These are phyloP conservation scores for Aspergillus awamori DNA, from an alignment of 2,329 filamentous ascomycete genomes.

Conservation along the genomic window DNA sequence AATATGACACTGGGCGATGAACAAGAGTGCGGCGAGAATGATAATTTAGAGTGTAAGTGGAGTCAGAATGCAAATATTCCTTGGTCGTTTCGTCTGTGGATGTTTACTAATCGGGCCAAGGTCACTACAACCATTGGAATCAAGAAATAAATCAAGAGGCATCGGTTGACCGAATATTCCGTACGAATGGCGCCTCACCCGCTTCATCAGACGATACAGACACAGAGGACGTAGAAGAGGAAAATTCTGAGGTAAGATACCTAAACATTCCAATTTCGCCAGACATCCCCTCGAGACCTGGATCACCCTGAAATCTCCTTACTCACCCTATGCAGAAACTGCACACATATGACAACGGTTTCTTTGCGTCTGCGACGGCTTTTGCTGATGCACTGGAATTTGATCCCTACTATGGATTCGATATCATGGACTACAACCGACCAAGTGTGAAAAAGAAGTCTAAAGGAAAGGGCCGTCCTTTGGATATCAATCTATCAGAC, in stretches of 20 bases:
- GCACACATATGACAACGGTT: slow-evolving; percentile 6
- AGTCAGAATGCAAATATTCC: too few species aligned
- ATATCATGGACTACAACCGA: slow-evolving; percentile 81
- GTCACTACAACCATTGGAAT: background rate
- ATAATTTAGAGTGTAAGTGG: too few species aligned
- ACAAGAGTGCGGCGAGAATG: too few species aligned
- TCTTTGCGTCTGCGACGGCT: slow-evolving; percentile 58
- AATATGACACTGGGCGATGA: too few species aligned
- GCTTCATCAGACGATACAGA: background rate
- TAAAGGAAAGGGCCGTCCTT: slow-evolving; percentile 62
- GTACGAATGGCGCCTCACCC: background rate
- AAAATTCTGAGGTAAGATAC: background rate
- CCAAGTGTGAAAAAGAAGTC: slow-evolving; percentile 67
- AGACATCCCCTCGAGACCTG: background rate
- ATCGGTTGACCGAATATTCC: background rate
- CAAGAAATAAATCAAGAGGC: background rate
- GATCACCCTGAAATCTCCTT: too few species aligned
- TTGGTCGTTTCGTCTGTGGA: background rate
- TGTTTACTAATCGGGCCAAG: background rate
- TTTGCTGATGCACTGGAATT: slow-evolving; percentile 62
- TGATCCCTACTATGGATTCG: slow-evolving; percentile 70
- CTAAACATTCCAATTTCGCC: background rate
- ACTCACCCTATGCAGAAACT: background rate
- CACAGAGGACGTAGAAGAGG: background rate
- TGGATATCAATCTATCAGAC: slow-evolving; percentile 63